Percentiles rank a stretch among this genome's conserved stretches.
Evolutionary conservation across 208 protist species (phyloP).

Genomic region (Leptomonas seymouri): DNA sequence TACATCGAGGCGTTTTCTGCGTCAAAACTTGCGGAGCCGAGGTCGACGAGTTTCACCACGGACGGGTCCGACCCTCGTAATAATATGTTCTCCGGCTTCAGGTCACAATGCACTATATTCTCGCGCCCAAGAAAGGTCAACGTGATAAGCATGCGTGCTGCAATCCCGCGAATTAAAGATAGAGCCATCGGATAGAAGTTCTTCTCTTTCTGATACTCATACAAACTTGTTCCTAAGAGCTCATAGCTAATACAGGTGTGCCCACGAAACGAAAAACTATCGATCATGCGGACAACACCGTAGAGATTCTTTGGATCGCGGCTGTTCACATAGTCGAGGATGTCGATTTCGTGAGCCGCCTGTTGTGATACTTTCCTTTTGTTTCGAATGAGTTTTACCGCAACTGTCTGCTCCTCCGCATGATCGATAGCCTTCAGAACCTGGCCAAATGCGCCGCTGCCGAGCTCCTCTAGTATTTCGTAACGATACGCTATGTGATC

Average conservation of each 20-base stretch:
- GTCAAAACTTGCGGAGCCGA: conserved; percentile 97
- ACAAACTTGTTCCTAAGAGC: conserved; percentile 72
- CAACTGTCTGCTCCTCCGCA: conserved; percentile 40
- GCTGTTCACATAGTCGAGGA: conserved; percentile 72
- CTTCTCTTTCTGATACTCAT: conserved; percentile 70
- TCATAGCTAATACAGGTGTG: conserved; percentile 88
- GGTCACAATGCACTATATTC: conserved; percentile 95
- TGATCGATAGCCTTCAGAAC: conserved; percentile 85
- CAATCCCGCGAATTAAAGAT: conserved; percentile 62
- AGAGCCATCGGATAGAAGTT: conserved; percentile 87
- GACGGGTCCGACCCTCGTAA: conserved; percentile 65
- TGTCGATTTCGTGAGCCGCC: conserved; percentile 78
- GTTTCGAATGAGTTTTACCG: conserved; percentile 87
- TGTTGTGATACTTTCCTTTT: conserved; percentile 64
- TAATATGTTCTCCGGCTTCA: conserved; percentile 98
- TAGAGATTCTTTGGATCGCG: conserved; percentile 65
- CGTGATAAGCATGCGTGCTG: conserved; percentile 66
- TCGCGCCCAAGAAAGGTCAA: conserved; percentile 80
- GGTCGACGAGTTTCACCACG: conserved; percentile 97
- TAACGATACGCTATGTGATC: conserved; percentile 96
- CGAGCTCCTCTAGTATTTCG: conserved; percentile 73
- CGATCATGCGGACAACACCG: conserved; percentile 72
- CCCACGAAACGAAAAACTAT: conserved; percentile 68
- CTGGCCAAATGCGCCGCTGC: conserved; percentile 87
- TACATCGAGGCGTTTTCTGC: conserved; percentile 92